Percentiles rank a stretch among this genome's conserved stretches.
phyloP scores from a whole-genome alignment of 2,329 filamentous ascomycete species.

The Aschersonia sp. region DNA sequence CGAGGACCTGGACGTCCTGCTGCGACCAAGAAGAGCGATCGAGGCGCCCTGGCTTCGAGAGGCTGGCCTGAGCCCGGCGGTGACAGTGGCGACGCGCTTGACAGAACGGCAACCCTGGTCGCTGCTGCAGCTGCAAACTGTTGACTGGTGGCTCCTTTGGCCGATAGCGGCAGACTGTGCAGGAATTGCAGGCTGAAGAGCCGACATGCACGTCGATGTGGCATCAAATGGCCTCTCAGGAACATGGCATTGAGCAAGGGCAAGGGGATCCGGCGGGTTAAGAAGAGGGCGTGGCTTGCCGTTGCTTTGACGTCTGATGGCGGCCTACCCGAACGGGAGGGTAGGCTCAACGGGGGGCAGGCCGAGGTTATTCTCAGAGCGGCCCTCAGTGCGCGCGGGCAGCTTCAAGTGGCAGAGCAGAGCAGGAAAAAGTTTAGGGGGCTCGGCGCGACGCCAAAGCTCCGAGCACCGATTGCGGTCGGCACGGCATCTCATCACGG shows the following conservation, averaged over 20 bases:
- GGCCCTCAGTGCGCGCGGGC: not conserved
- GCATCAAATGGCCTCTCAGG: slow-evolving; percentile 1
- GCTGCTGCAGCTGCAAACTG: not conserved
- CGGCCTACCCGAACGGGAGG: not conserved
- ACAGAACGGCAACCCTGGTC: not conserved
- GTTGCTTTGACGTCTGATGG: too few species aligned
- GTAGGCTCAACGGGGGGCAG: not conserved
- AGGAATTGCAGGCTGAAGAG: slow-evolving; percentile 4
- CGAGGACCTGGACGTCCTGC: not conserved
- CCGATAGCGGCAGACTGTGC: slow-evolving; percentile 2
- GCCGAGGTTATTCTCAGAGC: slow-evolving; percentile 1
- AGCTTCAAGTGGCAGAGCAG: not conserved
- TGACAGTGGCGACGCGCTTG: not conserved
- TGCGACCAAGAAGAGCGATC: too few species aligned
- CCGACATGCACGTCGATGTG: not conserved
- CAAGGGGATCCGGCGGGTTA: not conserved
- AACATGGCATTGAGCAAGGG: too few species aligned
- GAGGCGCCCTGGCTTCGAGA: too few species aligned
- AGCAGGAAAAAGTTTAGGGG: not conserved
- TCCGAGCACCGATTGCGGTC: too few species aligned
- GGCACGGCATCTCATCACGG: too few species aligned
- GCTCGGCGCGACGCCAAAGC: too few species aligned
- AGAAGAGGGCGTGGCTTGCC: not conserved
- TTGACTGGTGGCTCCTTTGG: slow-evolving; percentile 3
- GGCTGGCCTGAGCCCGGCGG: not conserved